Percentiles rank a stretch among this genome's conserved stretches.
Evolutionary conservation across 768 basidiomycete species (phyloP).

Genomic region (Pleurotus eryngii): DNA sequence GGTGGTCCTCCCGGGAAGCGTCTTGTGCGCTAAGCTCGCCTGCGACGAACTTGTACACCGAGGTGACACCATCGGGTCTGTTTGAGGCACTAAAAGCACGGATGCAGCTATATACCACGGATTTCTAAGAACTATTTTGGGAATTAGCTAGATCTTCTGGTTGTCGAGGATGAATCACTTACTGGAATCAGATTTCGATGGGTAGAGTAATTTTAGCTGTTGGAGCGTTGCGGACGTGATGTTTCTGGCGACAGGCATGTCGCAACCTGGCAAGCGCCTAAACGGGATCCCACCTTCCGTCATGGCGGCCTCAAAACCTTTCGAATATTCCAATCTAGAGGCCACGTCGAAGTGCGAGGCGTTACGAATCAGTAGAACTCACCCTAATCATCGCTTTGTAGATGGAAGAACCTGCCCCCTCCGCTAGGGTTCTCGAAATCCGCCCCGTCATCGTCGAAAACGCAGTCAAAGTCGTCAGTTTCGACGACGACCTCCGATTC

Average conservation of each 20-base stretch:
- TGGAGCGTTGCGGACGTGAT: neutral
- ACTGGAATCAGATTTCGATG: neutral
- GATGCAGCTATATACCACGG: constrained; percentile 62
- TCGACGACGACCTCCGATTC: constrained; percentile 36
- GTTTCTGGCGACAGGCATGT: too few species aligned
- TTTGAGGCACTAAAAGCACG: constrained; percentile 57
- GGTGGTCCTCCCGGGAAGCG: constrained; percentile 29
- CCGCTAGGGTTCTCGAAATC: constrained; percentile 9
- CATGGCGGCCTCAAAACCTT: neutral
- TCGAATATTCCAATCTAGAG: neutral
- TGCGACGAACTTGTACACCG: constrained; percentile 49
- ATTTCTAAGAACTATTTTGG: constrained; percentile 26
- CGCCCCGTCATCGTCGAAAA: constrained; percentile 36
- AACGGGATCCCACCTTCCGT: too few species aligned
- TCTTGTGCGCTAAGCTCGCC: constrained; percentile 34
- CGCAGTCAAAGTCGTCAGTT: constrained; percentile 24
- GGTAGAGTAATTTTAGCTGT: neutral
- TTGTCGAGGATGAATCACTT: too few species aligned
- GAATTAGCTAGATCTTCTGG: neutral
- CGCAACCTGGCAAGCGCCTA: too few species aligned
- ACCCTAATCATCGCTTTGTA: neutral
- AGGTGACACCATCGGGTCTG: constrained; percentile 52
- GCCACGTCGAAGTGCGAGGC: constrained; percentile 3
- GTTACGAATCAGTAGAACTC: neutral
- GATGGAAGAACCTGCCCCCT: constrained; percentile 9